Percentiles rank a stretch among this genome's conserved stretches.
phyloP scores from a whole-genome alignment of 768 basidiomycete species.

The Tulasnella sp. region DNA sequence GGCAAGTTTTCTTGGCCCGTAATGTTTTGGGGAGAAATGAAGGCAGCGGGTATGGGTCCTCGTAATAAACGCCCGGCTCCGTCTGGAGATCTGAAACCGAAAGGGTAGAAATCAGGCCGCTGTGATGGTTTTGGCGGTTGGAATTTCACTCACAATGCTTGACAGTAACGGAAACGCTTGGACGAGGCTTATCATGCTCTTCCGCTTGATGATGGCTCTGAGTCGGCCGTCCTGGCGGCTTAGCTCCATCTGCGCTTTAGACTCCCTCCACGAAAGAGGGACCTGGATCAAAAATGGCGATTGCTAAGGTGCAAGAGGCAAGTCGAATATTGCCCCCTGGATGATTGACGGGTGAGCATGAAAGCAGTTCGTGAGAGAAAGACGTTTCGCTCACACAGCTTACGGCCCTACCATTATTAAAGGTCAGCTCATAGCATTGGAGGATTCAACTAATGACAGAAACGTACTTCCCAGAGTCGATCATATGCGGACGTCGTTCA shows the following conservation, averaged over 20 bases:
- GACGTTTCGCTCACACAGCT: not conserved
- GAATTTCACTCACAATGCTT: slow-evolving; percentile 1
- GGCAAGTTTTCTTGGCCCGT: slow-evolving; percentile 31
- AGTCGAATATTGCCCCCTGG: slow-evolving; percentile 9
- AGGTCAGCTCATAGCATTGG: not conserved
- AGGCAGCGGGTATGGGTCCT: slow-evolving; percentile 60
- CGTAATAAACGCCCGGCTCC: slow-evolving; percentile 59
- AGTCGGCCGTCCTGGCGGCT: not conserved
- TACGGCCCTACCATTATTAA: not conserved
- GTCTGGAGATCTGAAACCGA: slow-evolving; percentile 38
- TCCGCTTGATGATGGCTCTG: slow-evolving; percentile 13
- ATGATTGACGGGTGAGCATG: too few relatives aligned
- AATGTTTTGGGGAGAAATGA: slow-evolving; percentile 38
- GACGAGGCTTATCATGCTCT: slow-evolving; percentile 16
- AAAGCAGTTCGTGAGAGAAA: too few relatives aligned
- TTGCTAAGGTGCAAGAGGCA: slow-evolving; percentile 6
- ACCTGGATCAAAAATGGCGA: slow-evolving; percentile 16
- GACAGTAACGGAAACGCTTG: slow-evolving; percentile 12
- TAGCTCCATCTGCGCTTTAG: not conserved
- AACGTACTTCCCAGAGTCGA: slow-evolving; percentile 41
- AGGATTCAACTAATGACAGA: not conserved
- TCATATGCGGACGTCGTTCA: slow-evolving; percentile 63
- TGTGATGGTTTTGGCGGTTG: too few relatives aligned
- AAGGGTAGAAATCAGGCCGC: not conserved
- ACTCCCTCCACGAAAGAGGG: not conserved